Evolutionary conservation across 2,329 filamentous ascomycete genomes (phyloP).

Genomic region (Penicillium sp.): DNA sequence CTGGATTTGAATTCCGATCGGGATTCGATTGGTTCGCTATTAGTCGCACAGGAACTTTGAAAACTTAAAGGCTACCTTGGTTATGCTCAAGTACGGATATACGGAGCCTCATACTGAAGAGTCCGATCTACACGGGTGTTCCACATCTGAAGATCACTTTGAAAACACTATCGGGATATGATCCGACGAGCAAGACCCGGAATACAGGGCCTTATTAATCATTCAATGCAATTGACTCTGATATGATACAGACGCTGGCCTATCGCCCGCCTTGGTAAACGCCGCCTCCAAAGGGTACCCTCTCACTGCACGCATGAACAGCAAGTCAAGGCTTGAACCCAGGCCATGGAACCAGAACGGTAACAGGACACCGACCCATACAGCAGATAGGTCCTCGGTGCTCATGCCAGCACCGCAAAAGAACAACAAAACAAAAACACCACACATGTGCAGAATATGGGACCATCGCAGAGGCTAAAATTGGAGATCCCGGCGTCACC

Average conservation of each 20-base stretch:
- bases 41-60: background rate
- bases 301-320: slow-evolving; percentile 2
- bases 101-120: background rate
- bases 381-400: slow-evolving; percentile 31
- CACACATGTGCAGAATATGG: slow-evolving; percentile 22
- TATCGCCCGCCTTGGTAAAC: background rate
- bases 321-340: slow-evolving; percentile 9
- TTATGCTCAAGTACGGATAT: background rate
- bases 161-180: background rate
- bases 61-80: background rate
- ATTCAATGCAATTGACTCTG: background rate
- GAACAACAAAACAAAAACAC: slow-evolving; percentile 21
- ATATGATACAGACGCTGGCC: background rate
- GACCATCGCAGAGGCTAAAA: slow-evolving; percentile 15
- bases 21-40: background rate
- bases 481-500: slow-evolving; percentile 10
- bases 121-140: background rate
- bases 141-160: no score
- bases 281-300: no score
- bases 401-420: slow-evolving; percentile 20
- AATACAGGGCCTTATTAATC: background rate
- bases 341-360: background rate
- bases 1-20: background rate
- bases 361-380: slow-evolving; percentile 20
- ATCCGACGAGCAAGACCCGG: background rate